Evolutionary conservation across 441 rosid species (phyloP).

Genomic region (Erodium moschatum): DNA sequence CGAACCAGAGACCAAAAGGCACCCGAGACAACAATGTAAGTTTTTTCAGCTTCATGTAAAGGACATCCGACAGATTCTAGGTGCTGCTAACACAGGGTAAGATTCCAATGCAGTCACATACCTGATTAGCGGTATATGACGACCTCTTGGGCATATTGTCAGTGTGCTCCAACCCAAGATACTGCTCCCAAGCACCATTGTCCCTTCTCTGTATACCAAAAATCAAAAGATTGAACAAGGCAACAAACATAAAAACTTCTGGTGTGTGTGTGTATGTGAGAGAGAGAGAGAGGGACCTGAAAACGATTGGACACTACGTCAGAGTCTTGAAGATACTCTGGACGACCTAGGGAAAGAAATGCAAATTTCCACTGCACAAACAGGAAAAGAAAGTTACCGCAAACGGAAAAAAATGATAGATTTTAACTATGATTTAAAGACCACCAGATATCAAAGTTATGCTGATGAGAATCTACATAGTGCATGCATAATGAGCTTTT

Average conservation of each 20-base stretch:
- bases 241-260: background rate
- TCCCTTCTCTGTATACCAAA: slow-evolving; percentile 40
- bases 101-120: slow-evolving; percentile 11
- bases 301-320: slow-evolving; percentile 52
- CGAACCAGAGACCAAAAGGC: background rate
- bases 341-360: slow-evolving; percentile 52
- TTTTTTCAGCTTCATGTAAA: too few species aligned
- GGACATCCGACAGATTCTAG: too few species aligned
- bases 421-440: background rate
- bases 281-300: slow-evolving; percentile 34
- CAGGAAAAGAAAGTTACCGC: background rate
- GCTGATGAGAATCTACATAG: background rate
- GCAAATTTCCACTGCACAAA: slow-evolving; percentile 58
- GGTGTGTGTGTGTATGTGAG: slow-evolving; percentile 1
- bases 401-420: background rate
- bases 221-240: slow-evolving; percentile 6
- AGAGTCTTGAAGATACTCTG: slow-evolving; percentile 54
- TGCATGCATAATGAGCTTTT: background rate
- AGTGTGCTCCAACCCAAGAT: slow-evolving; percentile 60
- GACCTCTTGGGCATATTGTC: slow-evolving; percentile 54
- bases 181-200: slow-evolving; percentile 64
- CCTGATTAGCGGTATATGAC: slow-evolving; percentile 53
- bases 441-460: background rate
- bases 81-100: background rate
- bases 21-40: background rate